Evolutionary conservation across 2,329 filamentous ascomycete genomes (phyloP).

Genomic region (Hymenoscyphus repandus): DNA sequence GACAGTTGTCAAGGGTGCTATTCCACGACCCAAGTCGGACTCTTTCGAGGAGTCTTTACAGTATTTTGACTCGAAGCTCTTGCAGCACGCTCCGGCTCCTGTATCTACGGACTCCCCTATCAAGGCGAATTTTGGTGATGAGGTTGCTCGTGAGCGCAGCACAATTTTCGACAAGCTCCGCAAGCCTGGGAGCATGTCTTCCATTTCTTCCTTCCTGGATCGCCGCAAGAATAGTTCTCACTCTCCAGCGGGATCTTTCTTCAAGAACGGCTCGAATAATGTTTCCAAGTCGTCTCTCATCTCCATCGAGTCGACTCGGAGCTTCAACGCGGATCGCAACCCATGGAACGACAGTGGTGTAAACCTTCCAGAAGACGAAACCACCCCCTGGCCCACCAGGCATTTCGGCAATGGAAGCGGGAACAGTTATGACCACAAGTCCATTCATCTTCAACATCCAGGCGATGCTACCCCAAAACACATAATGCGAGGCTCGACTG

Average conservation of each 20-base stretch:
- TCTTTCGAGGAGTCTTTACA: conserved; percentile 96
- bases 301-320: conserved; percentile 91
- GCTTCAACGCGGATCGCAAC: conserved; percentile 85
- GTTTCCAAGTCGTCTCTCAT: conserved; percentile 93
- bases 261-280: conserved; percentile 85
- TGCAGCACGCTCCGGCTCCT: conserved; percentile 83
- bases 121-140: conserved; percentile 76
- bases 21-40: conserved; percentile 96
- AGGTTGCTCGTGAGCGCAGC: conserved; percentile 71
- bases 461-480: conserved; percentile 83
- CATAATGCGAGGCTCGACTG: conserved; percentile 76
- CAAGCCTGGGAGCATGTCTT: conserved; percentile 91
- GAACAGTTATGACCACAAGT: conserved; percentile 53
- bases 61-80: conserved; percentile 93
- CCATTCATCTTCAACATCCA: conserved; percentile 57
- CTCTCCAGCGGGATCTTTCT: conserved; percentile 75
- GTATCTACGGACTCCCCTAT: conserved; percentile 84
- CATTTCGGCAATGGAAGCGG: conserved; percentile 59
- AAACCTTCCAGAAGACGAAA: conserved; percentile 84
- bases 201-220: conserved; percentile 92
- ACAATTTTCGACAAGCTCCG: conserved; percentile 87
- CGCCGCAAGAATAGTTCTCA: conserved; percentile 91
- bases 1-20: conserved; percentile 84
- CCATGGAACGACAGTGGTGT: conserved; percentile 98
- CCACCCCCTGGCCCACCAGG: conserved; percentile 54